Conservation (phyloP, 805 yeast genomes). For the Saccharomycopsis synnaedendra region DNA sequence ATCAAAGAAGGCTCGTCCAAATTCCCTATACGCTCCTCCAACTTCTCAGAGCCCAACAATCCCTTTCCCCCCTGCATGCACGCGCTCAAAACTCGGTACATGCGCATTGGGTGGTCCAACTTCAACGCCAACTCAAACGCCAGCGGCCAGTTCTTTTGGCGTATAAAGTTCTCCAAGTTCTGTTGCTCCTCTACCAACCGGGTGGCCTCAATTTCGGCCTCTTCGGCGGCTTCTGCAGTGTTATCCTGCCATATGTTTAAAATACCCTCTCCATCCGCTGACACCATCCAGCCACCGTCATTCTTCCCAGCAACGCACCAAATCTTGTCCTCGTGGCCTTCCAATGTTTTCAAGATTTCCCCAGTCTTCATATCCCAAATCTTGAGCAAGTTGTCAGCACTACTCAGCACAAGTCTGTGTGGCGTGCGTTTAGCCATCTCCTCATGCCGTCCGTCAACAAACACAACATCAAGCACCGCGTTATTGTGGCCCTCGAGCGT, state of each 20-base stretch:
- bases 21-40: constrained; percentile 52
- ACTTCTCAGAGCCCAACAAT: constrained; percentile 35
- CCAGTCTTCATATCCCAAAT: constrained; percentile 75
- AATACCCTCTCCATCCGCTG: constrained; percentile 94
- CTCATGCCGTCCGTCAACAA: constrained; percentile 56
- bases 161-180: constrained; percentile 62
- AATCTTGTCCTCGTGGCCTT: constrained; percentile 84
- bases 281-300: constrained; percentile 59
- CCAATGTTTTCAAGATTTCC: constrained; percentile 76
- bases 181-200: constrained; percentile 78
- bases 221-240: constrained; percentile 46
- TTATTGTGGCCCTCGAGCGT: constrained; percentile 94
- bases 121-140: constrained; percentile 82
- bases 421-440: constrained; percentile 3
- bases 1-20: constrained; percentile 51
- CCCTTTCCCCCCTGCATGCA: constrained; percentile 23
- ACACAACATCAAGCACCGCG: constrained; percentile 75
- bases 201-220: constrained; percentile 39
- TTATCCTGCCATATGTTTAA: constrained; percentile 83
- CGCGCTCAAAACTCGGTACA: constrained; percentile 62
- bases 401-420: constrained; percentile 36
- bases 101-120: constrained; percentile 81
- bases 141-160: constrained; percentile 68
- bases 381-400: constrained; percentile 92
- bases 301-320: constrained; percentile 73